Evolutionary conservation across 2,329 filamentous ascomycete genomes (phyloP).

Genomic region (Aureobasidium leucospermi): DNA sequence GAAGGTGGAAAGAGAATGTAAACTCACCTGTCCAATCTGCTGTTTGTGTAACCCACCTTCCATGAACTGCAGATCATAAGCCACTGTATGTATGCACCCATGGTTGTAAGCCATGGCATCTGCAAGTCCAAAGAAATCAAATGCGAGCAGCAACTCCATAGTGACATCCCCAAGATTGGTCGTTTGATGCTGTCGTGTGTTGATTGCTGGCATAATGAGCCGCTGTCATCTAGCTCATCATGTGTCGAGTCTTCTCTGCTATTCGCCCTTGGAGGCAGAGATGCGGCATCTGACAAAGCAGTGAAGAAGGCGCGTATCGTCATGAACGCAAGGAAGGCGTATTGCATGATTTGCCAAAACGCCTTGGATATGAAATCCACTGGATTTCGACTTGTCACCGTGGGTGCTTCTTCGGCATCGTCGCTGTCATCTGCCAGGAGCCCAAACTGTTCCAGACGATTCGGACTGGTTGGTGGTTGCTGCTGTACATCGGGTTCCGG

Average conservation of each 20-base stretch:
- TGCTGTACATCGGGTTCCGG: constrained; percentile 20
- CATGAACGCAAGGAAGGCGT: constrained; percentile 42
- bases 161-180: constrained; percentile 67
- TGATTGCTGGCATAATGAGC: constrained; percentile 14
- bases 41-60: constrained; percentile 64
- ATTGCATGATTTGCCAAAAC: constrained; percentile 47
- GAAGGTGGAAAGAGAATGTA: constrained; percentile 3
- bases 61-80: constrained; percentile 66
- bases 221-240: background rate
- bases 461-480: constrained; percentile 22
- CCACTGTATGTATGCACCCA: constrained; percentile 69
- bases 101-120: constrained; percentile 85
- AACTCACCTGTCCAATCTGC: constrained; percentile 85
- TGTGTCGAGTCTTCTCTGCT: background rate
- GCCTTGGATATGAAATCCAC: background rate
- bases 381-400: background rate
- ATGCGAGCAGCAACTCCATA: constrained; percentile 67
- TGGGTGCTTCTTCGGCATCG: background rate
- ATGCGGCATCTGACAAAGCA: constrained; percentile 60
- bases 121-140: constrained; percentile 66
- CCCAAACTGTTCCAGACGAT: constrained; percentile 51
- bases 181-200: constrained; percentile 33
- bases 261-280: constrained; percentile 50
- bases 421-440: constrained; percentile 36
- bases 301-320: constrained; percentile 56